Evolutionary conservation across 2,329 filamentous ascomycete species (phyloP).

Genomic region (Phialophora chinensis): DNA sequence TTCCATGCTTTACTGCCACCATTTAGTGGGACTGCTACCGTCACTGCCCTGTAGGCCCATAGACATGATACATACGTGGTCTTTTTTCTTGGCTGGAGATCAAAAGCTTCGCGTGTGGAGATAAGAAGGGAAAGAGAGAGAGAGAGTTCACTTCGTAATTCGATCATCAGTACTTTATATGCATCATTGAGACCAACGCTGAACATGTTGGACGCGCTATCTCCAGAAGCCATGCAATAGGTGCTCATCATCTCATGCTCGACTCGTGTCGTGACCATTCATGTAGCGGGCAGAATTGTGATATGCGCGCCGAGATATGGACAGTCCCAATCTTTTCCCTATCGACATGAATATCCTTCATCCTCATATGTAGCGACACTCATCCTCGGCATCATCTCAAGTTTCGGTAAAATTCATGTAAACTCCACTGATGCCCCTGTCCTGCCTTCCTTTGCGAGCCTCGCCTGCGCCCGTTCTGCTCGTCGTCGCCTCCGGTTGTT

Average conservation of each 20-base stretch:
- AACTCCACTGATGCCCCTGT: conserved; percentile 41
- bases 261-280: not conserved
- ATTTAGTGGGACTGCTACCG: too few relatives aligned
- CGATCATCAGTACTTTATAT: not conserved
- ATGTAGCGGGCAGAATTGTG: not conserved
- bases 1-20: too few relatives aligned
- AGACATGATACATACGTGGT: too few relatives aligned
- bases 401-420: conserved; percentile 24
- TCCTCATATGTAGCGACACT: not conserved
- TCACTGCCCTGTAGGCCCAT: too few relatives aligned
- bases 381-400: not conserved
- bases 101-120: too few relatives aligned
- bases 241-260: not conserved
- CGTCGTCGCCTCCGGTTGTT: conserved; percentile 60
- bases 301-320: not conserved
- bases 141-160: not conserved
- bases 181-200: not conserved
- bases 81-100: too few relatives aligned
- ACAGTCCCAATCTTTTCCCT: not conserved
- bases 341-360: not conserved
- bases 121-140: not conserved
- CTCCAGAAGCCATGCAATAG: not conserved
- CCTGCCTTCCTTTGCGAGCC: conserved; percentile 51
- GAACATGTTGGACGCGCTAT: not conserved
- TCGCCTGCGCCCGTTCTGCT: conserved; percentile 57